phyloP scores from a whole-genome alignment of 805 yeast species.

The Henningerozyma blattae region DNA sequence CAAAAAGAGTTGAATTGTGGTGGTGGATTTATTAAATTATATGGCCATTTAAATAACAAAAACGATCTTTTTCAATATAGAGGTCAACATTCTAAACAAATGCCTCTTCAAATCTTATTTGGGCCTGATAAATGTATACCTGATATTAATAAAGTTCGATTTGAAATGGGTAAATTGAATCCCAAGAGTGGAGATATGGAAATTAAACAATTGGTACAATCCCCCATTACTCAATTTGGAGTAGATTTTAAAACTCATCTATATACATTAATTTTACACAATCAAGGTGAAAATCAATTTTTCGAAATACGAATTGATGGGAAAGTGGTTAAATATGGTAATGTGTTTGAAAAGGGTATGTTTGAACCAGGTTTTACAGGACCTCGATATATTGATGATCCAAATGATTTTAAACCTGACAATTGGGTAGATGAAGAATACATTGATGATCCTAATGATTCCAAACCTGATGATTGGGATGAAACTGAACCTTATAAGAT shows the following conservation, averaged over 20 bases:
- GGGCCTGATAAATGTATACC: conserved; percentile 90
- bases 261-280: conserved; percentile 68
- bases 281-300: conserved; percentile 37
- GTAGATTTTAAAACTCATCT: conserved; percentile 45
- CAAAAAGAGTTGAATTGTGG: conserved; percentile 77
- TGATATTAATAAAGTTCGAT: conserved; percentile 59
- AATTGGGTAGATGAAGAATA: conserved; percentile 67
- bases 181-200: conserved; percentile 43
- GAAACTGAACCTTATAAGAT: conserved; percentile 49
- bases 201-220: conserved; percentile 55
- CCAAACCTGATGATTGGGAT: conserved; percentile 81
- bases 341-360: conserved; percentile 39
- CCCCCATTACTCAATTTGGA: conserved; percentile 48
- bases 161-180: conserved; percentile 52
- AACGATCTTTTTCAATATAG: conserved; percentile 22
- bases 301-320: conserved; percentile 82
- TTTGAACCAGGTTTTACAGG: conserved; percentile 61
- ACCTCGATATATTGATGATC: conserved; percentile 47
- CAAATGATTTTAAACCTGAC: conserved; percentile 50
- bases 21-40: conserved; percentile 77
- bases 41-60: conserved; percentile 28
- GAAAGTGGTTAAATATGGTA: conserved; percentile 56
- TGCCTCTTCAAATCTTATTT: conserved; percentile 60
- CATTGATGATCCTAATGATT: conserved; percentile 61
- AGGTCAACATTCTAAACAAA: conserved; percentile 28